phyloP scores from a whole-genome alignment of 1,139 yeast genomes.

The Pichia sp. region DNA sequence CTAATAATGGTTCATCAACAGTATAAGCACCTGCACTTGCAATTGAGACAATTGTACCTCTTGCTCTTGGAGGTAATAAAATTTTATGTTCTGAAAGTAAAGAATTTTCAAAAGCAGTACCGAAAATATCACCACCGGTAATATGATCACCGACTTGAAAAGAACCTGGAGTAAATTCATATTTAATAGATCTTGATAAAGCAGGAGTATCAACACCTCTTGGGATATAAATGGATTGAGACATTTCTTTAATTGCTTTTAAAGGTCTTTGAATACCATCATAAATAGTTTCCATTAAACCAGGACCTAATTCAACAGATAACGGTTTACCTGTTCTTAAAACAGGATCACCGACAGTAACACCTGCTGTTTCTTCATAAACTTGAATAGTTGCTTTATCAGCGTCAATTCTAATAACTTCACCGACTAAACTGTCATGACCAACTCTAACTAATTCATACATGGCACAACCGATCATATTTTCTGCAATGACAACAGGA shows the following conservation, averaged over 20 bases:
- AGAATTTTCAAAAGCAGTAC: constrained; percentile 89
- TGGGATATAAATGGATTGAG: constrained; percentile 93
- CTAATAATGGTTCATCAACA: constrained; percentile 82
- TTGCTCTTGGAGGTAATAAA: constrained; percentile 93
- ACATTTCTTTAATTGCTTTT: constrained; percentile 77
- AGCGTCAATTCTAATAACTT: constrained; percentile 91
- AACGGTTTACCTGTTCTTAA: constrained; percentile 96
- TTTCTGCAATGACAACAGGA: constrained; percentile 95
- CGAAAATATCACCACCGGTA: constrained; percentile 97
- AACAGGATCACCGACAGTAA: constrained; percentile 98
- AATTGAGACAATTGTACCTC: constrained; percentile 90
- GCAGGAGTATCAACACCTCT: constrained; percentile 98
- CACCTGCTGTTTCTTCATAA: constrained; percentile 98
- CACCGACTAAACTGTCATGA: constrained; percentile 94
- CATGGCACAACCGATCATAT: constrained; percentile 99
- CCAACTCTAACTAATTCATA: constrained; percentile 97
- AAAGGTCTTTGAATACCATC: constrained; percentile 99
- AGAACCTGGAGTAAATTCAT: constrained; percentile 77
- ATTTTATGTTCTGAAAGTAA: constrained; percentile 88
- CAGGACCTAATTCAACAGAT: constrained; percentile 98
- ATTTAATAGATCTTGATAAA: constrained; percentile 69
- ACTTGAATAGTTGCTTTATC: constrained; percentile 98
- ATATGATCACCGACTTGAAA: constrained; percentile 94
- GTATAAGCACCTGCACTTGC: constrained; percentile 88
- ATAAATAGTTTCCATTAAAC: constrained; percentile 96